phyloP scores from a whole-genome alignment of 2,329 filamentous ascomycete species.

The Curvularia lunata region DNA sequence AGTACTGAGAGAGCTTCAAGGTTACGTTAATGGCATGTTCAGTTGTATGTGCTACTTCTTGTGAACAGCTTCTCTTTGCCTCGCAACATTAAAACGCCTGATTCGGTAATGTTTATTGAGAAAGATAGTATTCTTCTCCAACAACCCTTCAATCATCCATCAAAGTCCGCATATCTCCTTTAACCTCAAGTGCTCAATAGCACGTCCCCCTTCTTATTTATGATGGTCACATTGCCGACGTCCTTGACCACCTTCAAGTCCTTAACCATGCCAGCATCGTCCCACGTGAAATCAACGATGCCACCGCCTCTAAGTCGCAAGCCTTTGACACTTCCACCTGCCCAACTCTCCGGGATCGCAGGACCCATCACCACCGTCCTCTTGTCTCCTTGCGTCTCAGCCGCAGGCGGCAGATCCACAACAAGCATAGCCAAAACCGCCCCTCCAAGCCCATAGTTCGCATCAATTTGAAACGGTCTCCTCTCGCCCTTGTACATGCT shows the following conservation, averaged over 20 bases:
- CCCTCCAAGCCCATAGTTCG: slow-evolving; percentile 64
- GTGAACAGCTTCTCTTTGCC: too few species aligned
- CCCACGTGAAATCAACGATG: slow-evolving; percentile 55
- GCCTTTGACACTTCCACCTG: slow-evolving; percentile 53
- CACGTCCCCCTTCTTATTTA: slow-evolving; percentile 19
- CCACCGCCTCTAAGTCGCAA: slow-evolving; percentile 55
- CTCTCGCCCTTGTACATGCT: slow-evolving; percentile 58
- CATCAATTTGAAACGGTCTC: slow-evolving; percentile 65
- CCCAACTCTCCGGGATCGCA: slow-evolving; percentile 57
- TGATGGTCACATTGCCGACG: slow-evolving; percentile 6
- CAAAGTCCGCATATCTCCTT: not conserved
- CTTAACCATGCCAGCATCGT: slow-evolving; percentile 48
- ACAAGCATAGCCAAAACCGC: slow-evolving; percentile 60
- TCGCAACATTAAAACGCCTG: not conserved
- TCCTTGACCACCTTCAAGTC: slow-evolving; percentile 4
- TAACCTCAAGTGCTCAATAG: not conserved
- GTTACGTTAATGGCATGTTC: too few species aligned
- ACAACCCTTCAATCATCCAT: not conserved
- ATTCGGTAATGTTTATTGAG: not conserved
- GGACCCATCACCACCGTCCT: slow-evolving; percentile 56
- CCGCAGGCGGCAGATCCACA: slow-evolving; percentile 53
- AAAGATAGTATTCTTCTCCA: not conserved
- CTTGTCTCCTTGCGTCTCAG: slow-evolving; percentile 14
- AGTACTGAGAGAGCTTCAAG: too few species aligned
- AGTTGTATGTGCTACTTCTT: too few species aligned